Conservation (phyloP, 768 basidiomycete genomes). For the Fistulinella prunicolor region DNA sequence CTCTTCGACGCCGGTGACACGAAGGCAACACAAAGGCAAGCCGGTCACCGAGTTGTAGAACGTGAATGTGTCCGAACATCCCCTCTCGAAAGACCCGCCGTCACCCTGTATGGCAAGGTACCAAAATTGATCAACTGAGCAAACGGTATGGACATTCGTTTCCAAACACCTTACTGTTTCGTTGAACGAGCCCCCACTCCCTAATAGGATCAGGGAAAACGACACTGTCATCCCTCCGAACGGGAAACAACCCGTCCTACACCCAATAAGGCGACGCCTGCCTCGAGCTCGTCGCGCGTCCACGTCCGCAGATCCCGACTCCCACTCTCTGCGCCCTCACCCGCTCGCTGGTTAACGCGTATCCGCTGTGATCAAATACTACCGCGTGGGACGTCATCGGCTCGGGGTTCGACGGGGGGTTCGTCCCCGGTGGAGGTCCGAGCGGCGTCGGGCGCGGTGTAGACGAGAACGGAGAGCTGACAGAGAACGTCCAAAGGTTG, state of each 20-base stretch:
- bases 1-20: not conserved
- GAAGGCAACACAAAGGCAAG: constrained; percentile 22
- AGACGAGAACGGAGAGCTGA: constrained; percentile 35
- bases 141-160: constrained; percentile 57
- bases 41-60: constrained; percentile 59
- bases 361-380: constrained; percentile 69
- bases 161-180: not conserved
- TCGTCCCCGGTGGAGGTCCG: constrained; percentile 50
- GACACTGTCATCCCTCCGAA: constrained; percentile 83
- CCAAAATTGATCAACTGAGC: constrained; percentile 79
- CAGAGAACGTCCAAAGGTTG: constrained; percentile 33
- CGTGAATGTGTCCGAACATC: constrained; percentile 50
- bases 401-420: constrained; percentile 88
- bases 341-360: constrained; percentile 86
- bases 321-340: constrained; percentile 56
- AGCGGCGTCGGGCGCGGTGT: constrained; percentile 47
- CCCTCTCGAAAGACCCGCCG: not conserved
- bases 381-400: constrained; percentile 77
- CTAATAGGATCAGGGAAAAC: constrained; percentile 94
- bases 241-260: constrained; percentile 95
- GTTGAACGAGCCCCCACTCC: not conserved
- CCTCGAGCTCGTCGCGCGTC: constrained; percentile 58
- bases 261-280: constrained; percentile 50
- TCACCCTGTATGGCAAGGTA: constrained; percentile 44
- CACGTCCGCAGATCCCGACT: constrained; percentile 66